Conservation (phyloP, 1,139 yeast species). For the Geotrichum macrosporum region DNA sequence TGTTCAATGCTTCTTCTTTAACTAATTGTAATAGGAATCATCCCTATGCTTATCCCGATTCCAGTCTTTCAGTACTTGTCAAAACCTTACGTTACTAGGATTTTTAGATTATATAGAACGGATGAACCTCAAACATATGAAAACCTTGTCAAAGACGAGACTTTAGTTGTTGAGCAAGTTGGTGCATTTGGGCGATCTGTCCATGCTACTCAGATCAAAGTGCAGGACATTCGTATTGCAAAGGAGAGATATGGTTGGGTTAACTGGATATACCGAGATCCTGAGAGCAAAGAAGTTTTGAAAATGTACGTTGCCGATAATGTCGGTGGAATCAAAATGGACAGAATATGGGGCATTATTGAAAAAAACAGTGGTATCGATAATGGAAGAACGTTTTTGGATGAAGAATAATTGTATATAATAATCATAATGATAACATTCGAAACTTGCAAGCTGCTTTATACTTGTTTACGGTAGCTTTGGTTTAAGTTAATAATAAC, state of each 20-base stretch:
- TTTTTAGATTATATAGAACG: constrained; percentile 61
- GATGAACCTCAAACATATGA: constrained; percentile 58
- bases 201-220: constrained; percentile 54
- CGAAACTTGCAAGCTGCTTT: too few relatives aligned
- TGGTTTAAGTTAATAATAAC: too few relatives aligned
- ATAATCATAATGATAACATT: too few relatives aligned
- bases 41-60: constrained; percentile 56
- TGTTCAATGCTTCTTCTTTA: constrained; percentile 1
- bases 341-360: constrained; percentile 73
- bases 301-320: constrained; percentile 63
- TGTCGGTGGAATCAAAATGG: constrained; percentile 79
- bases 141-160: constrained; percentile 56
- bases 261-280: constrained; percentile 48
- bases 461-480: too few relatives aligned
- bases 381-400: constrained; percentile 52
- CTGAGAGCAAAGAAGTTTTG: constrained; percentile 35
- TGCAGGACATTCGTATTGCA: constrained; percentile 47
- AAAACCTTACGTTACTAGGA: constrained; percentile 64
- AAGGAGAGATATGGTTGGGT: constrained; percentile 50
- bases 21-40: constrained; percentile 45
- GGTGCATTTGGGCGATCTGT: constrained; percentile 63
- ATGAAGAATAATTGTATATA: constrained; percentile 18
- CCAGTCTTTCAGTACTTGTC: constrained; percentile 54
- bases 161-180: constrained; percentile 64
- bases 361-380: constrained; percentile 62